Conservation (phyloP, 768 basidiomycete genomes). For the Mrakia gelida region DNA sequence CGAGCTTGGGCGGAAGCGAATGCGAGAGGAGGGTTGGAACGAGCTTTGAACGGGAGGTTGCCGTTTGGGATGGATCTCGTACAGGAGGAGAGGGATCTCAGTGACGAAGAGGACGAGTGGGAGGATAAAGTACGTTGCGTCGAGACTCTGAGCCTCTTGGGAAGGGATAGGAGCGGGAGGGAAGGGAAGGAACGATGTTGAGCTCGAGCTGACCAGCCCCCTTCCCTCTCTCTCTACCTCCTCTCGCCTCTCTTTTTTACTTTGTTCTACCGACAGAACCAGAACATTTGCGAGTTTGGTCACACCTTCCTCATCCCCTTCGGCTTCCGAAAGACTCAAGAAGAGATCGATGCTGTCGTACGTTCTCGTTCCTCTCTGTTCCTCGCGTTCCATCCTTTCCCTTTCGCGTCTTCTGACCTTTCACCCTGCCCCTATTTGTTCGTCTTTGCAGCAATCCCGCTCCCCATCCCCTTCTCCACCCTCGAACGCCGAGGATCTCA, state of each 20-base stretch:
- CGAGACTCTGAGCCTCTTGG: neutral
- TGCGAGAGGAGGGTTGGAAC: conserved; percentile 2
- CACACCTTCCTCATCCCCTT: conserved; percentile 1
- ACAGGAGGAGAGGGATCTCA: conserved; percentile 4
- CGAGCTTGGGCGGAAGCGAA: conserved; percentile 16
- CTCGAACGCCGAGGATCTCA: conserved; percentile 7
- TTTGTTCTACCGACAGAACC: neutral
- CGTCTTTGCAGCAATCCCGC: neutral
- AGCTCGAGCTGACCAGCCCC: neutral
- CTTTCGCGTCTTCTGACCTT: neutral
- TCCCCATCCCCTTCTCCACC: conserved; percentile 4
- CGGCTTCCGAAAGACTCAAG: conserved; percentile 2
- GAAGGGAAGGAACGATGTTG: neutral
- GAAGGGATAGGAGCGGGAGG: neutral
- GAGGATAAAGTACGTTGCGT: neutral
- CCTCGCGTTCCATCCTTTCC: neutral
- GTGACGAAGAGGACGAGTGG: conserved; percentile 15
- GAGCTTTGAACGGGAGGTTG: conserved; percentile 8
- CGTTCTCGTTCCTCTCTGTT: neutral
- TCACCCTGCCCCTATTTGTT: neutral
- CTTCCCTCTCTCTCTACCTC: neutral
- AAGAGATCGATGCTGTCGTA: conserved; percentile 10
- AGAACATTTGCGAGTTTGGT: conserved; percentile 6
- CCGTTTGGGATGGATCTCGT: conserved; percentile 15
- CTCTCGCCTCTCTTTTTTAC: no score